Evolutionary conservation across 768 basidiomycete species (phyloP).

Genomic region (Russula dissimulans): DNA sequence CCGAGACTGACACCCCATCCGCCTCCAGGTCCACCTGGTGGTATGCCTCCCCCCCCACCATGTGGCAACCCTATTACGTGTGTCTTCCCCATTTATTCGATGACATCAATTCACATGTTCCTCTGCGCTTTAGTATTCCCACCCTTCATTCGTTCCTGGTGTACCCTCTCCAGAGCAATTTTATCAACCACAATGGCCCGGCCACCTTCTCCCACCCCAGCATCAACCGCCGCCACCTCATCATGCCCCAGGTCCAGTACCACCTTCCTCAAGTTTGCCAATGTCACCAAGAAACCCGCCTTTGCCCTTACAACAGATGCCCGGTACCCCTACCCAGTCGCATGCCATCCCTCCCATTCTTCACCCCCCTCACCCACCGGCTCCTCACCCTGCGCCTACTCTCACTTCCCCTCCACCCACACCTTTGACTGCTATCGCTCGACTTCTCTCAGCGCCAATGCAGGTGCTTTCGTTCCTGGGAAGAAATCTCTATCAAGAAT

Average conservation of each 20-base stretch:
- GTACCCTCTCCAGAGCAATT: constrained; percentile 36
- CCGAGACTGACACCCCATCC: constrained; percentile 58
- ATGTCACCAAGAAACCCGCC: constrained; percentile 64
- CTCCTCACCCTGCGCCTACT: constrained; percentile 36
- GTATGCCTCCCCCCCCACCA: constrained; percentile 35
- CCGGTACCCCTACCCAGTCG: constrained; percentile 59
- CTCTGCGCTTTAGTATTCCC: constrained; percentile 21
- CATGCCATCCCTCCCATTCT: constrained; percentile 44
- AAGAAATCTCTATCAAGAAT: constrained; percentile 24
- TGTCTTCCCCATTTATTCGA: constrained; percentile 26
- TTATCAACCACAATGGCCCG: constrained; percentile 28
- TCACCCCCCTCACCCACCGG: constrained; percentile 41
- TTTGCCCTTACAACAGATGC: constrained; percentile 37
- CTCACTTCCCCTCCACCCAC: constrained; percentile 63
- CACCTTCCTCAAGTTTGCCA: constrained; percentile 44
- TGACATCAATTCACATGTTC: constrained; percentile 8
- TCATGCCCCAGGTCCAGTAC: constrained; percentile 38
- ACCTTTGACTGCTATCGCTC: constrained; percentile 38
- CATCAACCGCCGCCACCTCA: constrained; percentile 35
- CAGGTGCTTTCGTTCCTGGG: constrained; percentile 58
- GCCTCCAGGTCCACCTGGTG: constrained; percentile 43
- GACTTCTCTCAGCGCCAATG: constrained; percentile 47
- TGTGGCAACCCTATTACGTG: constrained; percentile 51
- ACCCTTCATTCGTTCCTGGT: constrained; percentile 27
- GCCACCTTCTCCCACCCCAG: constrained; percentile 25